Percentiles rank a stretch among this genome's conserved stretches.
Evolutionary conservation across 345 rosid species (phyloP).

Genomic region (Physaria fendleri): DNA sequence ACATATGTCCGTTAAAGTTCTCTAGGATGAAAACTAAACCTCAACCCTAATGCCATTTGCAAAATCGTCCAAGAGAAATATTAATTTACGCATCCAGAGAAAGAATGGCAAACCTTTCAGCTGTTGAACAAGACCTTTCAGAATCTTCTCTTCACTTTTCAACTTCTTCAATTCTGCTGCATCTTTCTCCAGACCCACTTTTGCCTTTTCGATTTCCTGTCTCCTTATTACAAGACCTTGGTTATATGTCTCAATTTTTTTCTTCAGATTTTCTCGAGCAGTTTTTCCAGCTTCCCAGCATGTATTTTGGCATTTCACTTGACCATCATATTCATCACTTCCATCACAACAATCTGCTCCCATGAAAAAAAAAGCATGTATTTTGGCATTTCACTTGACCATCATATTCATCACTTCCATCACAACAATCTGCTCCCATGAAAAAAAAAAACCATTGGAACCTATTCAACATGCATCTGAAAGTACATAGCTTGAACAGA

Average conservation of each 20-base stretch:
- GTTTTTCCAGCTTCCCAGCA: constrained; percentile 96
- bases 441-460: too few relatives aligned
- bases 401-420: constrained; percentile 95
- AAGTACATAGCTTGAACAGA: background rate
- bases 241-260: constrained; percentile 54
- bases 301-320: constrained; percentile 61
- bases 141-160: constrained; percentile 62
- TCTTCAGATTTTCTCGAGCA: constrained; percentile 64
- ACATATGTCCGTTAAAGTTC: background rate
- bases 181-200: constrained; percentile 56
- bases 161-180: constrained; percentile 62
- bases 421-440: constrained; percentile 76
- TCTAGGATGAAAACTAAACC: background rate
- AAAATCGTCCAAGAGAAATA: background rate
- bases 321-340: constrained; percentile 86
- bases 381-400: constrained; percentile 62
- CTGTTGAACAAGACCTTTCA: constrained; percentile 69
- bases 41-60: background rate
- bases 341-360: constrained; percentile 95
- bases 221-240: constrained; percentile 57
- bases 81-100: background rate
- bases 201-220: constrained; percentile 52
- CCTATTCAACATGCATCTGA: too few relatives aligned
- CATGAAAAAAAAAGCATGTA: constrained; percentile 37
- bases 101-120: constrained; percentile 52